phyloP scores from a whole-genome alignment of 2,329 filamentous ascomycete genomes.

The Colletotrichum magnum region DNA sequence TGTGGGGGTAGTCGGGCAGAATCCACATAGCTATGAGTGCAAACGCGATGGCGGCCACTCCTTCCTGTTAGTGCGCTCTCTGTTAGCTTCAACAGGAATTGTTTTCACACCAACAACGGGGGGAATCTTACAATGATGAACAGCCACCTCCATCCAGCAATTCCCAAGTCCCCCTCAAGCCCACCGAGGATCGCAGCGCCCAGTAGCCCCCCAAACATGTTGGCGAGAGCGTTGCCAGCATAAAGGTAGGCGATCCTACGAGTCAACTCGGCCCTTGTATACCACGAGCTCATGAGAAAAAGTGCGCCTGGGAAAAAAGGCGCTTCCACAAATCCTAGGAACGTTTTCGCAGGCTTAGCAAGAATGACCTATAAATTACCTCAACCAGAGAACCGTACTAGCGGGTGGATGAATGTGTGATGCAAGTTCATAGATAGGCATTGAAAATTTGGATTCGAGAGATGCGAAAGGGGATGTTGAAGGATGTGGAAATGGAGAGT shows the following conservation, averaged over 20 bases:
- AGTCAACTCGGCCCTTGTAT: conserved; percentile 58
- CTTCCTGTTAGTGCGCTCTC: conserved; percentile 46
- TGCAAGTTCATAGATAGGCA: no score
- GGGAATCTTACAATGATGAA: conserved; percentile 46
- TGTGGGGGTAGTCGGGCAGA: conserved; percentile 68
- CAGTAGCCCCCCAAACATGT: conserved; percentile 65
- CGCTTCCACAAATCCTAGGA: conserved; percentile 56
- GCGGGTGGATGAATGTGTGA: no score
- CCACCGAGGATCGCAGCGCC: conserved; percentile 63
- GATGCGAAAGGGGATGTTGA: no score
- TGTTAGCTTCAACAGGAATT: not conserved
- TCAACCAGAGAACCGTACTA: no score
- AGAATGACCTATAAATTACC: no score
- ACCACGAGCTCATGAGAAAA: conserved; percentile 63
- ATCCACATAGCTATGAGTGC: conserved; percentile 52
- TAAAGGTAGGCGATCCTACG: conserved; percentile 63
- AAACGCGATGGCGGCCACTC: conserved; percentile 56
- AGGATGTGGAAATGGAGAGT: not conserved
- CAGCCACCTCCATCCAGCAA: conserved; percentile 48
- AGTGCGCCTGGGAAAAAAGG: conserved; percentile 66
- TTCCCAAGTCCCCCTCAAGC: conserved; percentile 48
- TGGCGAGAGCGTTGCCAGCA: conserved; percentile 61
- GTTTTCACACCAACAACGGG: not conserved
- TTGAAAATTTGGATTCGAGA: no score
- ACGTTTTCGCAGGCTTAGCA: no score